phyloP scores from a whole-genome alignment of 306 rosid species.

The Glycine latifolia region DNA sequence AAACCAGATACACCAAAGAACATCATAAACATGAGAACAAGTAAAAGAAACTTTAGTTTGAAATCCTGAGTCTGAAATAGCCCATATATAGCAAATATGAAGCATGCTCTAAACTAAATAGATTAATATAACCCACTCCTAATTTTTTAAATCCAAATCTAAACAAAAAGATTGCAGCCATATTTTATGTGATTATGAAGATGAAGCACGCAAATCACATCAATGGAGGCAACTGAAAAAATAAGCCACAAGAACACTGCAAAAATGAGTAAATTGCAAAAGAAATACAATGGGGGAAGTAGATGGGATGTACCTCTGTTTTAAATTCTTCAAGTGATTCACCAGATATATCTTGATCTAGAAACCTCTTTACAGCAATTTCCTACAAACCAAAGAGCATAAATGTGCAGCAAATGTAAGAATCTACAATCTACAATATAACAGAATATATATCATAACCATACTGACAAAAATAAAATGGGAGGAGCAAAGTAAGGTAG shows the following conservation, averaged over 20 bases:
- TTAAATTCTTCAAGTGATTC: constrained; percentile 92
- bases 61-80: background rate
- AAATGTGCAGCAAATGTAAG: constrained; percentile 32
- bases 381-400: constrained; percentile 63
- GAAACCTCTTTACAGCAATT: constrained; percentile 94
- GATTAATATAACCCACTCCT: background rate
- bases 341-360: constrained; percentile 87
- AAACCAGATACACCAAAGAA: constrained; percentile 10
- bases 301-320: constrained; percentile 73
- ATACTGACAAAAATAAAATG: constrained; percentile 3
- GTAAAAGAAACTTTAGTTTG: background rate
- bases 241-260: background rate
- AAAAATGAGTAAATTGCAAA: constrained; percentile 5
- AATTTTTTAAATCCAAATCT: constrained; percentile 3
- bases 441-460: constrained; percentile 28
- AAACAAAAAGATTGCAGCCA: constrained; percentile 9
- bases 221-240: background rate
- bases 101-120: constrained; percentile 20
- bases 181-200: constrained; percentile 11
- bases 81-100: background rate
- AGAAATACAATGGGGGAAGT: background rate
- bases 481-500: background rate
- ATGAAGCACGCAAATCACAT: constrained; percentile 23
- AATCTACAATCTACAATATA: constrained; percentile 35
- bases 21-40: background rate